Evolutionary conservation across 768 basidiomycete species (phyloP).

Genomic region (Pleurotus tuoliensis): DNA sequence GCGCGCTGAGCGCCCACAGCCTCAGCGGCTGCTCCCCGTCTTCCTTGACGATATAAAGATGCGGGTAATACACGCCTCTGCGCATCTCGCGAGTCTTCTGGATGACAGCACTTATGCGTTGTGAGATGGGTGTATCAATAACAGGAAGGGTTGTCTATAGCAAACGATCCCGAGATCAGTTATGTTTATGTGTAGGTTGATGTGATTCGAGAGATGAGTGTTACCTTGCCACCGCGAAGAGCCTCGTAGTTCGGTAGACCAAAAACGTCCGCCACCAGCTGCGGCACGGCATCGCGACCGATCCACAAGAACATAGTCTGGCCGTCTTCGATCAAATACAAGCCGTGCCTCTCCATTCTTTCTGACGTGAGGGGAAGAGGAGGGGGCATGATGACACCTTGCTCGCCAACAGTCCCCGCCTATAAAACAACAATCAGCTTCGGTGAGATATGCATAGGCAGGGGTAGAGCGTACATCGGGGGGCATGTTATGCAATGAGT

Average conservation of each 20-base stretch:
- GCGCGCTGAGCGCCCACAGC: slow-evolving; percentile 90
- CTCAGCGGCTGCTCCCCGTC: slow-evolving; percentile 94
- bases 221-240: slow-evolving; percentile 89
- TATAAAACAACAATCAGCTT: slow-evolving; percentile 21
- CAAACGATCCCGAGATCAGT: not conserved
- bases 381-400: slow-evolving; percentile 84
- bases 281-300: slow-evolving; percentile 97
- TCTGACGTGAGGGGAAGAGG: slow-evolving; percentile 92
- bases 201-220: slow-evolving; percentile 13
- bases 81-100: slow-evolving; percentile 95
- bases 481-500: slow-evolving; percentile 94
- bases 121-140: slow-evolving; percentile 93
- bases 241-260: slow-evolving; percentile 84
- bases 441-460: not conserved
- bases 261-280: slow-evolving; percentile 92
- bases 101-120: slow-evolving; percentile 89
- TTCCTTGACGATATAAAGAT: slow-evolving; percentile 95
- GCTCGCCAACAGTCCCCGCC: slow-evolving; percentile 89
- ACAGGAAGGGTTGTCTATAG: slow-evolving; percentile 79
- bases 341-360: slow-evolving; percentile 88
- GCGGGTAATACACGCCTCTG: slow-evolving; percentile 87
- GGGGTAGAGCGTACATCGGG: slow-evolving; percentile 57
- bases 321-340: slow-evolving; percentile 96
- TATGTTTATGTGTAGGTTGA: not conserved
- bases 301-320: slow-evolving; percentile 99